A percentile compares a stretch with the other conserved stretches of the same genome.
These are phyloP conservation scores for Microthyrium microscopicum DNA, from an alignment of 2,329 filamentous ascomycete genomes.

Conservation along the genomic window DNA sequence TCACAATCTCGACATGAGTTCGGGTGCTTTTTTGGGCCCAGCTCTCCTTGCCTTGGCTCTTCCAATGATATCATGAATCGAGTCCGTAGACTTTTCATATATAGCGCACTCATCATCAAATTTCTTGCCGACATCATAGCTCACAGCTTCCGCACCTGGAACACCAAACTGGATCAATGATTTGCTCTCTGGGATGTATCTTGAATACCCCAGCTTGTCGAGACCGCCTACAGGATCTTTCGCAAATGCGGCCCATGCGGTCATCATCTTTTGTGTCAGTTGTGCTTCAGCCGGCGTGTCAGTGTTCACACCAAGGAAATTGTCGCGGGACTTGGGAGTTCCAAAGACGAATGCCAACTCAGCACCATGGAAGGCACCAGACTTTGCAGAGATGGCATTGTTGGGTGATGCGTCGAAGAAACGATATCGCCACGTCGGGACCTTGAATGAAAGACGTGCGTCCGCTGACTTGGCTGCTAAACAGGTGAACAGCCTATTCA, in stretches of 20 bases:
- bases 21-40: no score
- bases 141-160: not conserved
- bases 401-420: not conserved
- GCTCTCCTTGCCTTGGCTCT: no score
- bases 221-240: conserved; percentile 2
- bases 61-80: conserved; percentile 4
- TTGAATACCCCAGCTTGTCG: not conserved
- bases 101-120: conserved; percentile 3
- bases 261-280: not conserved
- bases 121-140: not conserved
- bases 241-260: conserved; percentile 5
- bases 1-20: no score
- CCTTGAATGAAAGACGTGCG: not conserved
- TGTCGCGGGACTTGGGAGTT: not conserved
- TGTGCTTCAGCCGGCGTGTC: not conserved
- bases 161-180: conserved; percentile 6
- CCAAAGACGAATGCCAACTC: conserved; percentile 1
- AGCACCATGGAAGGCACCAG: not conserved
- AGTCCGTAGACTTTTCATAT: conserved; percentile 3
- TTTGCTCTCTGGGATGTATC: no score
- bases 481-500: not conserved
- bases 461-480: not conserved
- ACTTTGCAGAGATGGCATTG: not conserved
- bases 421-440: not conserved
- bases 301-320: not conserved